These are phyloP conservation scores for Amaranthus palmeri DNA, from an alignment of 148 eudicot genomes.

Conservation along the genomic window DNA sequence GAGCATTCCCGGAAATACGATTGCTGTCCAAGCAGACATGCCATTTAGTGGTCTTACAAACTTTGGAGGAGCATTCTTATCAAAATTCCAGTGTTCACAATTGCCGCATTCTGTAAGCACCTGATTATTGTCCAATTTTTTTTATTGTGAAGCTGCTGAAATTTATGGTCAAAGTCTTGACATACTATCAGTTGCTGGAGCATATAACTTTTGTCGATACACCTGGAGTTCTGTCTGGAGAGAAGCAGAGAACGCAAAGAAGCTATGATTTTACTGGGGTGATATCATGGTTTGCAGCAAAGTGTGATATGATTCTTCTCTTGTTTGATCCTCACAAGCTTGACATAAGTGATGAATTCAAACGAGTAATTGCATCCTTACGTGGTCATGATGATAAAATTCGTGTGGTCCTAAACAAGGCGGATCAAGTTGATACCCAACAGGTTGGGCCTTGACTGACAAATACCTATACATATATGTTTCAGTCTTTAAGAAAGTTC, in stretches of 20 bases:
- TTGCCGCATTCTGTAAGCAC: conserved; percentile 82
- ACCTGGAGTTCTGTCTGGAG: conserved; percentile 95
- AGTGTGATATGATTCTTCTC: conserved; percentile 82
- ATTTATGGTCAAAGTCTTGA: conserved; percentile 6
- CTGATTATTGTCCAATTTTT: not conserved
- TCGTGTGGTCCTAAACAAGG: conserved; percentile 90
- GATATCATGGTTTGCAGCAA: conserved; percentile 94
- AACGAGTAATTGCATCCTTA: conserved; percentile 76
- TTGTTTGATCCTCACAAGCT: conserved; percentile 92
- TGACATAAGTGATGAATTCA: conserved; percentile 89
- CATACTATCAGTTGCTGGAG: conserved; percentile 52
- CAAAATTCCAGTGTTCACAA: conserved; percentile 92
- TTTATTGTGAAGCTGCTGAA: not conserved
- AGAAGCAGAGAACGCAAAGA: conserved; percentile 85
- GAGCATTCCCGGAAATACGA: conserved; percentile 87
- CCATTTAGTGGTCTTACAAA: conserved; percentile 71
- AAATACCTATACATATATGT: not conserved
- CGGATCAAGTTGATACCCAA: conserved; percentile 95
- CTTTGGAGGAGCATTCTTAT: conserved; percentile 85
- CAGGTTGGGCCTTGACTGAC: conserved; percentile 38
- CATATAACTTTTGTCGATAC: conserved; percentile 91
- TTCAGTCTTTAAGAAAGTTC: not conserved
- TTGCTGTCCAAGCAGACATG: conserved; percentile 85
- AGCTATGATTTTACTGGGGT: conserved; percentile 95
- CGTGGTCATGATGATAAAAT: conserved; percentile 92